Evolutionary conservation across 208 protist genomes (phyloP).

Genomic region (Wallacemonas sp.): DNA sequence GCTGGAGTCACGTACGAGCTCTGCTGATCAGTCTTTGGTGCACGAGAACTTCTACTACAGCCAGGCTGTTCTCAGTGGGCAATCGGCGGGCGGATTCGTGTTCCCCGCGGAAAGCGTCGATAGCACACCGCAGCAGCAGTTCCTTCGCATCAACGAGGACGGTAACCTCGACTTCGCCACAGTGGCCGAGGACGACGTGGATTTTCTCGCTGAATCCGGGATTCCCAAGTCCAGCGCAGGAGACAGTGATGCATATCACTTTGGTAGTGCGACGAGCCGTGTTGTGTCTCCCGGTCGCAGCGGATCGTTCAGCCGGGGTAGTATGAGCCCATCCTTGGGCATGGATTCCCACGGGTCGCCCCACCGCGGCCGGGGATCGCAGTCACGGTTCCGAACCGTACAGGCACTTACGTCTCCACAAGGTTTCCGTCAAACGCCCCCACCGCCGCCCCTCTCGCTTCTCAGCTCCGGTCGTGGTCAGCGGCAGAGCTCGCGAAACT

Average conservation of each 20-base stretch:
- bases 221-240: slow-evolving; percentile 25
- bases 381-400: slow-evolving; percentile 40
- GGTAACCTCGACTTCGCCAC: slow-evolving; percentile 78
- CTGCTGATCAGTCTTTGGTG: slow-evolving; percentile 62
- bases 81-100: slow-evolving; percentile 76
- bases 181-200: slow-evolving; percentile 63
- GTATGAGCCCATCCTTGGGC: slow-evolving; percentile 21
- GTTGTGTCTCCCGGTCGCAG: slow-evolving; percentile 38
- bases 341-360: slow-evolving; percentile 31
- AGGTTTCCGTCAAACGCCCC: slow-evolving; percentile 8
- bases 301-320: slow-evolving; percentile 43
- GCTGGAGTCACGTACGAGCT: slow-evolving; percentile 33
- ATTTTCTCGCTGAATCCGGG: slow-evolving; percentile 32
- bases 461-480: not conserved
- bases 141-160: slow-evolving; percentile 79
- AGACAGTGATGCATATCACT: slow-evolving; percentile 37
- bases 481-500: slow-evolving; percentile 12
- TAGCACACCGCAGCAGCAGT: slow-evolving; percentile 56
- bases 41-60: slow-evolving; percentile 83
- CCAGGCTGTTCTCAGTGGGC: slow-evolving; percentile 42
- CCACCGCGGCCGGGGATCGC: slow-evolving; percentile 19
- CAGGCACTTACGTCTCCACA: slow-evolving; percentile 30
- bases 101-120: slow-evolving; percentile 49
- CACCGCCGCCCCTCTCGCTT: slow-evolving; percentile 18
- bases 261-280: slow-evolving; percentile 29